Conservation (phyloP, 495 filamentous ascomycete genomes). For the Chaetomium cochliodes region DNA sequence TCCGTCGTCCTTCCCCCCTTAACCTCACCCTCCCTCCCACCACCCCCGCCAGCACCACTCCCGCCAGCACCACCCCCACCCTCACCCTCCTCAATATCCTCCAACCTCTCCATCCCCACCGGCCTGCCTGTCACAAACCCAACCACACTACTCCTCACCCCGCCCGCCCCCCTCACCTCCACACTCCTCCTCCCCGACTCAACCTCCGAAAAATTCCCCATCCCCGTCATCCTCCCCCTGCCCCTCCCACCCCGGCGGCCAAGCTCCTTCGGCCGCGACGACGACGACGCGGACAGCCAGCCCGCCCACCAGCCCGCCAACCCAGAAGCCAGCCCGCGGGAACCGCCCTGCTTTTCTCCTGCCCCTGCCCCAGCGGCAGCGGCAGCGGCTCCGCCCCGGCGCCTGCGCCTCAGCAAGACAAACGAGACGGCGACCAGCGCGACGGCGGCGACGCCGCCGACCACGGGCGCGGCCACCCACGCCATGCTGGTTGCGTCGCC, state of each 20-base stretch:
- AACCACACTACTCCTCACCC: conserved; percentile 29
- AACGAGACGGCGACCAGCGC: conserved; percentile 38
- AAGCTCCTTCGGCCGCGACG: not conserved
- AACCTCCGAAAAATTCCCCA: conserved; percentile 34
- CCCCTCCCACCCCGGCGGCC: not conserved
- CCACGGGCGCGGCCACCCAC: conserved; percentile 43
- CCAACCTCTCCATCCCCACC: conserved; percentile 31
- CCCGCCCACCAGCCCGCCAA: conserved; percentile 26
- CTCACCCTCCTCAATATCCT: conserved; percentile 30
- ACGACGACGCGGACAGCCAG: conserved; percentile 23
- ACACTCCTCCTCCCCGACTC: conserved; percentile 11
- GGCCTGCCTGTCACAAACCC: conserved; percentile 25
- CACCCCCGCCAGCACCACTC: not conserved
- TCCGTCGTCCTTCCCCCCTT: conserved; percentile 27
- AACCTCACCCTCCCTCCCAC: conserved; percentile 24
- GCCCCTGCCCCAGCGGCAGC: not conserved
- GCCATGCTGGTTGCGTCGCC: conserved; percentile 26
- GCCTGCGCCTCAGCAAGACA: conserved; percentile 36
- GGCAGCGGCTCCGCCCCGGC: conserved; percentile 23
- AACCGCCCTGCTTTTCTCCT: conserved; percentile 15
- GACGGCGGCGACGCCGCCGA: conserved; percentile 40
- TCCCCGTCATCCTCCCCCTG: conserved; percentile 14
- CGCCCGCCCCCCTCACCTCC: conserved; percentile 6
- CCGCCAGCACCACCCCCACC: conserved; percentile 7
- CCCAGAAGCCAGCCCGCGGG: conserved; percentile 6